These are phyloP conservation scores for Penicillium sp. DNA, from an alignment of 2,329 filamentous ascomycete species.

Conservation along the genomic window DNA sequence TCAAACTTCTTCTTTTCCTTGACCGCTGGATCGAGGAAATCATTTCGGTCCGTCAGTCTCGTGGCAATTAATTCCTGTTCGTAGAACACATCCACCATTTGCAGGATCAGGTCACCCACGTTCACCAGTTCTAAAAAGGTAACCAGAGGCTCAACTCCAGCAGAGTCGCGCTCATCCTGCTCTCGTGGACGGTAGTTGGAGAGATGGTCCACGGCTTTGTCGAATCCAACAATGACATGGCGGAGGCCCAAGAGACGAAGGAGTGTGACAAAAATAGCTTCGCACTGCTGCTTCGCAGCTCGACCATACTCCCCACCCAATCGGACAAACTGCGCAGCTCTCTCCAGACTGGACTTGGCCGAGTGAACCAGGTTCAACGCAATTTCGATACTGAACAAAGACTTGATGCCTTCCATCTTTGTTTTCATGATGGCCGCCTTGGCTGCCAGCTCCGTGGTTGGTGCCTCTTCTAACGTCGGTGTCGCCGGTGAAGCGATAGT, in stretches of 20 bases:
- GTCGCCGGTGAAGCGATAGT: constrained; percentile 38
- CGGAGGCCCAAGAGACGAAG: constrained; percentile 80
- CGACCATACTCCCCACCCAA: constrained; percentile 78
- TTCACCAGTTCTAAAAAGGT: constrained; percentile 98
- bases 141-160: constrained; percentile 84
- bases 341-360: constrained; percentile 84
- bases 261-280: constrained; percentile 81
- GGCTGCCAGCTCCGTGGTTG: constrained; percentile 87
- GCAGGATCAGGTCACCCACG: constrained; percentile 94
- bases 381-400: constrained; percentile 94
- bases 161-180: constrained; percentile 60
- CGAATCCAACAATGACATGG: constrained; percentile 91
- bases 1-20: constrained; percentile 98
- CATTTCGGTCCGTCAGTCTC: constrained; percentile 84
- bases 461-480: constrained; percentile 61
- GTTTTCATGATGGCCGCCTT: constrained; percentile 98
- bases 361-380: constrained; percentile 85
- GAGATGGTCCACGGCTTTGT: constrained; percentile 87
- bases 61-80: constrained; percentile 86
- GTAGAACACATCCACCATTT: constrained; percentile 99
- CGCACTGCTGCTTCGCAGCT: constrained; percentile 84
- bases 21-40: constrained; percentile 88
- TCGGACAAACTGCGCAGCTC: constrained; percentile 77
- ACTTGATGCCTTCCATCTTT: constrained; percentile 89
- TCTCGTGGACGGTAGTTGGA: constrained; percentile 89